Base-by-base conservation (phyloP, 2,329 filamentous ascomycete species). In the Pseudogymnoascus sp. region DNA sequence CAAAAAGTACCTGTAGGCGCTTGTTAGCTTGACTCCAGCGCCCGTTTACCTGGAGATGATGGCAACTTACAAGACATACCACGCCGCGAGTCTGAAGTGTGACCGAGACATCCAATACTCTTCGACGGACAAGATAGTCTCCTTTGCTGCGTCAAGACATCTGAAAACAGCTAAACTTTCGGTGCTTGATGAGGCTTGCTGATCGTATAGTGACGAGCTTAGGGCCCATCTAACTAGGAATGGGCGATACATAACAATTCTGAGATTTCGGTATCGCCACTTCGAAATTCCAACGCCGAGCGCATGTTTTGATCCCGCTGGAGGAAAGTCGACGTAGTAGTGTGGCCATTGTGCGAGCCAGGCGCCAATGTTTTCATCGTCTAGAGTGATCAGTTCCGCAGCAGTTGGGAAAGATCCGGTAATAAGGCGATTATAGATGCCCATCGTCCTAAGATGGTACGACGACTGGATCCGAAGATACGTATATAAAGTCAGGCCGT, bases 201-300 rank as follows among this genome's bases (percentile, higher is more conserved):
- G 40, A 42, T 40, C 16, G 56, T 44, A 38, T n/a, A 53, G 31
- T 31, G 56, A 36, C 59, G 53, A 28, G 28, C 46, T 56, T 12
- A 67, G 38, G 50, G 53, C 60, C 44, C 59, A 60, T n/a, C 64
- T 50, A 18, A 67, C 62, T 21, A 67, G 53, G 31, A 67, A 64
- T 16, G 66, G 66, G 6, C 66, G 64, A 38, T 66, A 67, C 61
- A 67, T 66, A 7, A 67, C 62, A 28, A 67, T 61, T 56, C 66
- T 53, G n/a, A 67, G 37, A 18, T 67, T 67, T 16, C 66, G 56
- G 28, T 66, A 66, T 23, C 66, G 64, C 66, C 66, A 67, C 50
- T 63, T 60, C 59, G 64, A 62, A 10, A 66, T 61, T 8, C 62
- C 60, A 28, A 63, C 64, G 10, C 46, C 53, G 14, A 66, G 61